Conservation (phyloP, 768 basidiomycete species). For the Amanita phalloides region DNA sequence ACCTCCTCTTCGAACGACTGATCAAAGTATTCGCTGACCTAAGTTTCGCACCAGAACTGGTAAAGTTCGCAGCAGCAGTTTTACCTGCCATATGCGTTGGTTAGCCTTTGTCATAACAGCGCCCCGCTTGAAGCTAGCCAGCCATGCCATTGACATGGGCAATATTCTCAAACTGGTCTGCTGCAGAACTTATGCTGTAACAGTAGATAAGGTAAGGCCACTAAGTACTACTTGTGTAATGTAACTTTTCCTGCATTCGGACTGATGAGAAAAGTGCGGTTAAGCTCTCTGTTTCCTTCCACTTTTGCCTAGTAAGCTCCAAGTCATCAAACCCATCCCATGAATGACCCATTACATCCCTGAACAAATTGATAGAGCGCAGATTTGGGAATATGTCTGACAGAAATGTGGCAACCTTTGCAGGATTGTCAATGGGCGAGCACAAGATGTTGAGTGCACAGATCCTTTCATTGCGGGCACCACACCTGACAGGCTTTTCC, state of each 20-base stretch:
- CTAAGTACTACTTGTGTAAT: no score
- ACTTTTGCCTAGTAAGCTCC: background rate
- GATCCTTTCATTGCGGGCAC: background rate
- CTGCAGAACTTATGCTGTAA: background rate
- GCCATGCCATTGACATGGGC: no score
- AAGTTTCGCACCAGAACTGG: no score
- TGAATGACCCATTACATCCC: background rate
- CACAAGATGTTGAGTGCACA: background rate
- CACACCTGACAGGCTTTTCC: background rate
- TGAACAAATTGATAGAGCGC: background rate
- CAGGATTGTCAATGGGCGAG: background rate
- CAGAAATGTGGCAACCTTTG: background rate
- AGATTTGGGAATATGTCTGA: slow-evolving; percentile 2
- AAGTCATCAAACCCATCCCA: background rate
- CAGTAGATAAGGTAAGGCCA: background rate
- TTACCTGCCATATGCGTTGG: no score
- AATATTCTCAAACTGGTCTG: no score
- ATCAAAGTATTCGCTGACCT: no score
- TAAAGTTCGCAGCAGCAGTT: no score
- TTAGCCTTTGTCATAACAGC: no score
- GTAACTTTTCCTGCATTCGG: background rate
- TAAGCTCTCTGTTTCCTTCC: background rate
- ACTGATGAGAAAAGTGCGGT: background rate
- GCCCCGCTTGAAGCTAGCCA: no score
- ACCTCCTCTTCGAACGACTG: no score